Base-by-base conservation (phyloP, 2,329 filamentous ascomycete genomes). In the Penicillium sp. region DNA sequence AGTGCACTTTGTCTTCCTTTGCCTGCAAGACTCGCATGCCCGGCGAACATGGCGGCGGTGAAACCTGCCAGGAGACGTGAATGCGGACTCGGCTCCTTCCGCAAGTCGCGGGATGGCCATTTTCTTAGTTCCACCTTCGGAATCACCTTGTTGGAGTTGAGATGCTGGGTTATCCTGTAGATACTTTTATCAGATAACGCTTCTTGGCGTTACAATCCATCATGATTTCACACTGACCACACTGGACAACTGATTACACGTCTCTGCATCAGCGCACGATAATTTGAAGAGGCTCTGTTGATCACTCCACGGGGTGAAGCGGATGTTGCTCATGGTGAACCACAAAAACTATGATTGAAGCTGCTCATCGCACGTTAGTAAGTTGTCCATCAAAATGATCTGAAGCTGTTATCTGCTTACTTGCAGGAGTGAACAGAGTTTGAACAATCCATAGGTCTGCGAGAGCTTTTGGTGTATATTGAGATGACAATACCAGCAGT, bases 1-100 rank as follows among this genome's bases (percentile, higher is more conserved):
- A 22, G 70, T 72, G 50, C 73, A 75, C 57, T 74, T 75, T 30
- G 70, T 75, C 56, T 75, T 75, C 36, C 71, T 66, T 49, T 70
- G 66, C 18, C 73, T 65, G 52, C 73, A 75, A n/a, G 69, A 69
- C 48, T 75, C 73, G 48, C 73, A 76, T 14, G 73, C 72, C 47
- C 66, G 66, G 36, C 64, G 65, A 28, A 69, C 66, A 49, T 70
- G 66, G 18, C 65, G 65, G 42, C 68, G 66, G 39, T 69, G 67
- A n/a, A 65, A 64, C 27, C 67, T 61, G 18, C 64, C 66, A 22
- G 66, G 62, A 4, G 66, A 64, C 8, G 63, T 59, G 27, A 68
- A 65, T 11, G 61, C 57, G 30, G 67, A 64, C 48, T 69, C 66
- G 30, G 59, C 50, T 33, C 61, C 64, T 52, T 66, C 71, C 28